A percentile compares a stretch with the other conserved stretches of the same genome.
Conservation (phyloP, 75 land plant species). For the Cupressus sempervirens region DNA sequence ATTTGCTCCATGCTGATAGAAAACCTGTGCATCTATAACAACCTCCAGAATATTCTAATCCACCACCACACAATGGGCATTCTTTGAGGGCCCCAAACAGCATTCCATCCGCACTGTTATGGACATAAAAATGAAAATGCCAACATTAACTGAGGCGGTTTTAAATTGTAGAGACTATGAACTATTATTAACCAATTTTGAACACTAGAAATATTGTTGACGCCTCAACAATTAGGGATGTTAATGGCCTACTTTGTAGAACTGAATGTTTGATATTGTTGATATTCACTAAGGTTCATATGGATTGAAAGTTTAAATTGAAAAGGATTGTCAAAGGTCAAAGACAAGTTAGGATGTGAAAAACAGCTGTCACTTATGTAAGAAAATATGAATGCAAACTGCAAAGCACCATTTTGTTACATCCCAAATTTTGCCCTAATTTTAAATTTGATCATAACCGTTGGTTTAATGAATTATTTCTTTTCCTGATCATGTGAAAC, state of each 20-base stretch:
- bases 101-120: constrained; percentile 94
- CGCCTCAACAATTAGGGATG: not conserved
- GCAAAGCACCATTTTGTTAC: no score
- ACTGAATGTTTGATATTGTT: not conserved
- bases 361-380: not conserved
- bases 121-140: not conserved
- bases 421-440: no score
- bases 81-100: constrained; percentile 81
- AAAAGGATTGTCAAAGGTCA: not conserved
- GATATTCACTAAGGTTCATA: not conserved
- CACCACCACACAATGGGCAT: constrained; percentile 75
- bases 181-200: not conserved
- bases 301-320: not conserved
- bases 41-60: constrained; percentile 66
- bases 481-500: no score
- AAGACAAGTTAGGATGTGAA: not conserved
- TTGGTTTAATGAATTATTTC: no score
- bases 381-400: not conserved
- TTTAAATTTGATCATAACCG: no score
- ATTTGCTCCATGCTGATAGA: constrained; percentile 91
- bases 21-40: constrained; percentile 73
- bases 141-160: not conserved
- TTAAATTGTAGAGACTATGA: not conserved
- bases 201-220: not conserved
- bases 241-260: not conserved